Evolutionary conservation across 2,329 filamentous ascomycete genomes (phyloP).

Genomic region (Monascus ruber): DNA sequence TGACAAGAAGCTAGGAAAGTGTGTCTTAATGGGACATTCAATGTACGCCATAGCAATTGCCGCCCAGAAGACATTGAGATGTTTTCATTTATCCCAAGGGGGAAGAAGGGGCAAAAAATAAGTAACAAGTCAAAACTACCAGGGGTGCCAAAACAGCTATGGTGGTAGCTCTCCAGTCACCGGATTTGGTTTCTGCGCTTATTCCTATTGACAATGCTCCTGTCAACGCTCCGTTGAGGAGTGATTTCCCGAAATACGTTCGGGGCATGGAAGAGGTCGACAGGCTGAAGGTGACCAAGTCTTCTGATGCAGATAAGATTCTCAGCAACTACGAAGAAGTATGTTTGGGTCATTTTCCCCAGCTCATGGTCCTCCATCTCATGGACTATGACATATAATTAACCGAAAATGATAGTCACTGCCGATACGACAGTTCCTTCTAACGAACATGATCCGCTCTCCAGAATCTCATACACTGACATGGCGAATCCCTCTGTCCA

Average conservation of each 20-base stretch:
- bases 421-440: conserved; percentile 76
- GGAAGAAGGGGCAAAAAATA: neutral
- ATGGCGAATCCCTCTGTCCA: conserved; percentile 69
- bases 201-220: conserved; percentile 89
- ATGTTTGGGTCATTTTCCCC: conserved; percentile 6
- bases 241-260: conserved; percentile 68
- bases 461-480: conserved; percentile 45
- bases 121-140: conserved; percentile 1
- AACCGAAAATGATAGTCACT: conserved; percentile 41
- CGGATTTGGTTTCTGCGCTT: conserved; percentile 56
- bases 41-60: conserved; percentile 48
- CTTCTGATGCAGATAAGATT: conserved; percentile 70
- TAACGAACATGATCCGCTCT: conserved; percentile 65
- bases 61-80: no score
- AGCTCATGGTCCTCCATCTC: conserved; percentile 2
- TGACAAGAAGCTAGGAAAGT: conserved; percentile 55
- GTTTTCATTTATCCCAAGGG: neutral
- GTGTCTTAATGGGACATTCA: conserved; percentile 81
- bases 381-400: neutral
- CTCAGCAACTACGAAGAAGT: conserved; percentile 62
- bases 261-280: conserved; percentile 77
- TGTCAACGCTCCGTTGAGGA: conserved; percentile 62
- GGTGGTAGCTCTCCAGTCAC: conserved; percentile 64
- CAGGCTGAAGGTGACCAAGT: conserved; percentile 52
- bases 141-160: conserved; percentile 90